Conservation (phyloP, 2,329 filamentous ascomycete genomes). For the Xylaria sp. region DNA sequence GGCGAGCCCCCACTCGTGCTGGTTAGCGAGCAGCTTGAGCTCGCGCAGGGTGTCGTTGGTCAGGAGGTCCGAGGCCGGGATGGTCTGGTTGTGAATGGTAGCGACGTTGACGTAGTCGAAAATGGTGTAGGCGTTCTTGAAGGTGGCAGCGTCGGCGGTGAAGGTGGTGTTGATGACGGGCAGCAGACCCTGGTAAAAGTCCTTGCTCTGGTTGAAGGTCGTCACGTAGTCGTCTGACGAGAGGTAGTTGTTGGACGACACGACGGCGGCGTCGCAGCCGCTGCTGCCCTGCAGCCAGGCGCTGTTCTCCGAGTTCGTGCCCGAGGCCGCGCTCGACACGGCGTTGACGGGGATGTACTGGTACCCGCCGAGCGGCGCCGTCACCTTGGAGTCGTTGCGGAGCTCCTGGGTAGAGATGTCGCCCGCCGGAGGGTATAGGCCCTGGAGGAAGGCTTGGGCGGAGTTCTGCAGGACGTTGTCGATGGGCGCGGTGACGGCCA, state of each 20-base stretch:
- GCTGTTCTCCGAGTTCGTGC: constrained; percentile 65
- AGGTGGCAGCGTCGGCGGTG: constrained; percentile 57
- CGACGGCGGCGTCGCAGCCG: constrained; percentile 65
- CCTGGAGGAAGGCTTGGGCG: constrained; percentile 83
- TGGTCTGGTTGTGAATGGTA: constrained; percentile 68
- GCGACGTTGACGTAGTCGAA: constrained; percentile 71
- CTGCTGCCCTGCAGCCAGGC: constrained; percentile 69
- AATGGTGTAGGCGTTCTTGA: constrained; percentile 71
- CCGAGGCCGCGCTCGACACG: constrained; percentile 65
- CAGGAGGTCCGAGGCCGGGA: constrained; percentile 69
- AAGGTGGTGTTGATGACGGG: constrained; percentile 68
- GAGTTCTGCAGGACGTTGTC: constrained; percentile 85
- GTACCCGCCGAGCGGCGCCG: constrained; percentile 79
- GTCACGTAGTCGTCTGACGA: constrained; percentile 58
- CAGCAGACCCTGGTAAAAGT: constrained; percentile 67
- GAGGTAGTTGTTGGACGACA: constrained; percentile 67
- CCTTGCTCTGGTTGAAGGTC: constrained; percentile 62
- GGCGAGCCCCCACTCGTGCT: constrained; percentile 83
- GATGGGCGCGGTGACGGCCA: constrained; percentile 76
- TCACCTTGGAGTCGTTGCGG: constrained; percentile 74
- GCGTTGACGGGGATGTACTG: constrained; percentile 82
- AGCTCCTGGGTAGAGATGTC: constrained; percentile 67
- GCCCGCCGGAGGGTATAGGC: constrained; percentile 83
- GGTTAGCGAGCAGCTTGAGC: constrained; percentile 78
- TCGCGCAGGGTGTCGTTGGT: constrained; percentile 68